Evolutionary conservation across 768 basidiomycete species (phyloP).

Genomic region (Dendrothele bispora): DNA sequence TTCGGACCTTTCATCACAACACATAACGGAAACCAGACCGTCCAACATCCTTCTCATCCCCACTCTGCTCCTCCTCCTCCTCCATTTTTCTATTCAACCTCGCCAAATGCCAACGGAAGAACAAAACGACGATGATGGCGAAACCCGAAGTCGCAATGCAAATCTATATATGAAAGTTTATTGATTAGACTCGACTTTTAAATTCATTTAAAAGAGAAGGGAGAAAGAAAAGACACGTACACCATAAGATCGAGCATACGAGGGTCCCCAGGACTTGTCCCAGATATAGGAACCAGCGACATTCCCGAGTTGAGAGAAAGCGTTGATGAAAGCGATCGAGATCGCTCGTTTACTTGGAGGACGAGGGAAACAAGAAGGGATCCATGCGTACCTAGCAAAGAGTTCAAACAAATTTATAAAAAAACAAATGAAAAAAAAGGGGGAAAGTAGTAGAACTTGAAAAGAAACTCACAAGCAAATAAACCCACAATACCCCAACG

Average conservation of each 20-base stretch:
- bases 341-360: constrained; percentile 83
- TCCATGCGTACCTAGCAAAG: constrained; percentile 54
- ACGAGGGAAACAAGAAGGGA: constrained; percentile 57
- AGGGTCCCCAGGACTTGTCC: too few species aligned
- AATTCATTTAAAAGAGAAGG: too few species aligned
- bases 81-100: not conserved
- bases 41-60: not conserved
- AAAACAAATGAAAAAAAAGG: not conserved
- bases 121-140: not conserved
- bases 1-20: too few species aligned
- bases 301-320: constrained; percentile 82
- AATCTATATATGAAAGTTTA: too few species aligned
- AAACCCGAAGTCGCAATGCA: not conserved
- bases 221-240: too few species aligned
- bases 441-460: not conserved
- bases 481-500: constrained; percentile 70
- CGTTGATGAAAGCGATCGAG: constrained; percentile 77
- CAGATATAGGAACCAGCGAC: constrained; percentile 81
- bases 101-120: not conserved
- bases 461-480: constrained; percentile 36
- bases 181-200: too few species aligned
- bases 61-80: not conserved
- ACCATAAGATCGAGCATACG: too few species aligned
- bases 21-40: not conserved
- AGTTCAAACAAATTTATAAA: too few species aligned